phyloP scores from a whole-genome alignment of 208 protist genomes.

The Leptomonas seymouri region DNA sequence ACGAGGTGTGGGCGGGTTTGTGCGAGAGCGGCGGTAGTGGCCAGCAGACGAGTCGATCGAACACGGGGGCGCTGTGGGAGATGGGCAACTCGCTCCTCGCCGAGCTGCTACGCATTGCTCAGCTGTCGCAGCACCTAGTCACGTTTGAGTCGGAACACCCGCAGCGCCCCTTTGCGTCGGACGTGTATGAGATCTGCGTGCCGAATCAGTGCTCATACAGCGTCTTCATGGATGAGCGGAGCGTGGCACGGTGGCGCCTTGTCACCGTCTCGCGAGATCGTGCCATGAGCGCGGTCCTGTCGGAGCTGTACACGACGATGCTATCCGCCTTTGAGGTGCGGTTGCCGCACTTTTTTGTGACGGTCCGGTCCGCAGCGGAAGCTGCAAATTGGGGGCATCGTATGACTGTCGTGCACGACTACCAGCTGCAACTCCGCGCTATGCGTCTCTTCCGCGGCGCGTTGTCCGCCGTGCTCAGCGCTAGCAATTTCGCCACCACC shows the following conservation, averaged over 20 bases:
- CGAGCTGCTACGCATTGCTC: constrained; percentile 56
- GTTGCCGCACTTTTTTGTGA: constrained; percentile 68
- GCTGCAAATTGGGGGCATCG: constrained; percentile 86
- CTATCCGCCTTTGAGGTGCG: constrained; percentile 51
- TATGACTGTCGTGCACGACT: constrained; percentile 72
- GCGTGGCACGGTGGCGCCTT: constrained; percentile 53
- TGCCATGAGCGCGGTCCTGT: constrained; percentile 45
- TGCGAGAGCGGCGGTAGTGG: neutral
- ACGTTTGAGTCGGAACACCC: constrained; percentile 83
- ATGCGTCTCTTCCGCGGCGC: constrained; percentile 59
- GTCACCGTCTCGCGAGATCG: constrained; percentile 70
- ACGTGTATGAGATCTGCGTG: constrained; percentile 63
- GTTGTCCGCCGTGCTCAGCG: constrained; percentile 45
- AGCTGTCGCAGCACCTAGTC: constrained; percentile 46
- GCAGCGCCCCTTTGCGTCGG: constrained; percentile 48
- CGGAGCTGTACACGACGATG: constrained; percentile 58
- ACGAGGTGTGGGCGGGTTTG: constrained; percentile 27
- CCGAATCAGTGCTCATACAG: constrained; percentile 54
- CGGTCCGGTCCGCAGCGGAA: constrained; percentile 58
- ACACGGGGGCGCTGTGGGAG: constrained; percentile 22
- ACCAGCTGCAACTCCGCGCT: constrained; percentile 57
- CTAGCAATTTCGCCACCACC: neutral
- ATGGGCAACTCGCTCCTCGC: constrained; percentile 22
- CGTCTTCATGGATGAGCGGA: constrained; percentile 74
- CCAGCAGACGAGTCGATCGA: neutral